Evolutionary conservation across 2,329 filamentous ascomycete genomes (phyloP).

Genomic region (Metarhizium brunneum): DNA sequence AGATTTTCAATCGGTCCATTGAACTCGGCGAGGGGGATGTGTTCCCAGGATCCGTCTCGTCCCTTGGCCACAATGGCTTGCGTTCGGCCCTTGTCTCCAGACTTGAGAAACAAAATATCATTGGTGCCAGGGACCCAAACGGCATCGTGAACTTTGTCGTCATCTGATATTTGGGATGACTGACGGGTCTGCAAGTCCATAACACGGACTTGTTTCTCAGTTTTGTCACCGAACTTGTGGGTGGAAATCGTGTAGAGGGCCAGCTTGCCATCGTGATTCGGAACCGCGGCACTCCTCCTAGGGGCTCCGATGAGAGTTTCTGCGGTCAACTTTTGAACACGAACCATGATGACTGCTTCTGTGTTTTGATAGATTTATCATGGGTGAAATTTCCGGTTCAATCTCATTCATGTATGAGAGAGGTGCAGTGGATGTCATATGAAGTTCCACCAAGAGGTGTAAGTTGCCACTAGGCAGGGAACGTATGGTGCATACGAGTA

Average conservation of each 20-base stretch:
- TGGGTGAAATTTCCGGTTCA: too few relatives aligned
- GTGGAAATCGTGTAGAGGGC: slow-evolving; percentile 31
- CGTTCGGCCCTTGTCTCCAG: slow-evolving; percentile 19
- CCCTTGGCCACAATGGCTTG: slow-evolving; percentile 20
- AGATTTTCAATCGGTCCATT: slow-evolving; percentile 22
- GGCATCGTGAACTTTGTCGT: too few relatives aligned
- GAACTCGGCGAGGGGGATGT: slow-evolving; percentile 20
- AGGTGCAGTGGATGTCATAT: too few relatives aligned
- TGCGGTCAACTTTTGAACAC: slow-evolving; percentile 19
- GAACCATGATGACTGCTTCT: slow-evolving; percentile 7
- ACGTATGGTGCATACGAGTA: too few relatives aligned
- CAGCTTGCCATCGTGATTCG: slow-evolving; percentile 29
- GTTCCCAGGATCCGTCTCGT: slow-evolving; percentile 11
- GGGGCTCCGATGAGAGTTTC: slow-evolving; percentile 22
- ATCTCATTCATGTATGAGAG: too few relatives aligned
- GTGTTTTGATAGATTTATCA: too few relatives aligned
- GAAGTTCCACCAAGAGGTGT: too few relatives aligned
- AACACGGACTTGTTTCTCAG: slow-evolving; percentile 22
- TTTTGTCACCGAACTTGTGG: slow-evolving; percentile 23
- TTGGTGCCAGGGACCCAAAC: slow-evolving; percentile 19
- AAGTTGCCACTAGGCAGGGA: too few relatives aligned
- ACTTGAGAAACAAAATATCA: slow-evolving; percentile 9
- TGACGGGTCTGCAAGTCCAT: slow-evolving; percentile 21
- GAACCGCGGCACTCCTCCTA: slow-evolving; percentile 24
- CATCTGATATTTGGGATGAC: slow-evolving; percentile 6